Evolutionary conservation across 257 asterid species (phyloP).

Genomic region (Solanum habrochaites): DNA sequence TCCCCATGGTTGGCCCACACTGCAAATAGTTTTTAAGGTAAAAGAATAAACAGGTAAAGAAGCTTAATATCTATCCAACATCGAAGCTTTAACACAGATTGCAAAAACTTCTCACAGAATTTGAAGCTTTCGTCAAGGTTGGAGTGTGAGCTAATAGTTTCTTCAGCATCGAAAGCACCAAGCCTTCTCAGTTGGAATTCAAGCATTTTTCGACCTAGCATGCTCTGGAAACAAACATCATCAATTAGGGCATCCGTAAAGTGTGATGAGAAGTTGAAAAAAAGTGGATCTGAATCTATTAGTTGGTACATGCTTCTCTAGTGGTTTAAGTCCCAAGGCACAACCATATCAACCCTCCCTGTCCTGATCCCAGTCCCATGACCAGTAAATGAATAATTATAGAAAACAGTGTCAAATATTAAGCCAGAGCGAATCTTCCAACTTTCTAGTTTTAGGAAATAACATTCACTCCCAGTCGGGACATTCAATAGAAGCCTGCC

Average conservation of each 20-base stretch:
- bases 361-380: not conserved
- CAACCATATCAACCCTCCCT: not conserved
- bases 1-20: conserved; percentile 99
- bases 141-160: conserved; percentile 55
- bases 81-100: not conserved
- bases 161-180: conserved; percentile 60
- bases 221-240: conserved; percentile 45
- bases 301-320: not conserved
- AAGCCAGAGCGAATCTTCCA: not conserved
- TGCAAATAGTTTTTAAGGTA: conserved; percentile 23
- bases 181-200: conserved; percentile 90
- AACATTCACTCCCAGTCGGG: not conserved
- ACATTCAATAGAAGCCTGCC: not conserved
- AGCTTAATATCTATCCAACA: not conserved
- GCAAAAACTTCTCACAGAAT: conserved; percentile 36
- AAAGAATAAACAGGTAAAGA: not conserved
- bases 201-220: conserved; percentile 84
- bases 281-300: not conserved
- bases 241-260: not conserved
- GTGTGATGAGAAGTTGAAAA: not conserved
- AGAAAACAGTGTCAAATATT: not conserved
- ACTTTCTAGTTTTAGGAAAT: not conserved
- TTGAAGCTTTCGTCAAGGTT: conserved; percentile 62
- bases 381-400: not conserved
- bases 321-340: not conserved